A percentile compares a stretch with the other conserved stretches of the same genome.
Evolutionary conservation across 371 early-diverging fungal species (phyloP).

Genomic region (Blakeslea trispora): DNA sequence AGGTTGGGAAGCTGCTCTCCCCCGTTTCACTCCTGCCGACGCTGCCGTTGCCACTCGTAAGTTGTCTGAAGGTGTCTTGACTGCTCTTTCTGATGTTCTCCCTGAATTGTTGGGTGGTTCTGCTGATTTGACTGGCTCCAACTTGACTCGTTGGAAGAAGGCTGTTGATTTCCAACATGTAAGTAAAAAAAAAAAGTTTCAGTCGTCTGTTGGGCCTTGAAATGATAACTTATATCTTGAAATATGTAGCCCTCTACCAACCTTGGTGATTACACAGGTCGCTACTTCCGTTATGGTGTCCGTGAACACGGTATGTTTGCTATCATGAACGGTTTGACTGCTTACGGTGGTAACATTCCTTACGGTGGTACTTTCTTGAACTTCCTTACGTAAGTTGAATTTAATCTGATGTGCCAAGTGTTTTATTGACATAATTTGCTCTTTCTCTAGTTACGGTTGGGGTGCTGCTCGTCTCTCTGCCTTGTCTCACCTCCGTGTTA

Average conservation of each 20-base stretch:
- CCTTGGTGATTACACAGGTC: constrained; percentile 84
- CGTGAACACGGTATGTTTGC: constrained; percentile 99
- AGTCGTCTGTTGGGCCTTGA: background rate
- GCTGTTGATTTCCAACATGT: constrained; percentile 91
- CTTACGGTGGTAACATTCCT: constrained; percentile 90
- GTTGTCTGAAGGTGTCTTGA: constrained; percentile 81
- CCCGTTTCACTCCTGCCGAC: constrained; percentile 79
- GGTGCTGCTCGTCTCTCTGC: constrained; percentile 95
- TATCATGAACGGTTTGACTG: constrained; percentile 93
- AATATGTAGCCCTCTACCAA: constrained; percentile 49
- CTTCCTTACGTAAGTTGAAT: constrained; percentile 79
- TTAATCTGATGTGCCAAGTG: background rate
- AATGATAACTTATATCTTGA: background rate
- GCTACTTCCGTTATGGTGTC: constrained; percentile 97
- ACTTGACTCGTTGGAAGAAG: constrained; percentile 94
- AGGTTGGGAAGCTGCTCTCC: constrained; percentile 73
- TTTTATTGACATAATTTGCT: too few species aligned
- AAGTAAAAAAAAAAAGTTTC: constrained; percentile 22
- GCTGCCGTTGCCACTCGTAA: constrained; percentile 91
- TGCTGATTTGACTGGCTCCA: constrained; percentile 98
- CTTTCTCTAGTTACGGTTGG: constrained; percentile 56
- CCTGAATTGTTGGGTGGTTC: constrained; percentile 97
- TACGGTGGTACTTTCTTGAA: constrained; percentile 97
- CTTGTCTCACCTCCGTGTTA: constrained; percentile 83
- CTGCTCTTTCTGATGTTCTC: constrained; percentile 74